phyloP scores from a whole-genome alignment of 78 protist species.

The Salpingoeca rosetta region DNA sequence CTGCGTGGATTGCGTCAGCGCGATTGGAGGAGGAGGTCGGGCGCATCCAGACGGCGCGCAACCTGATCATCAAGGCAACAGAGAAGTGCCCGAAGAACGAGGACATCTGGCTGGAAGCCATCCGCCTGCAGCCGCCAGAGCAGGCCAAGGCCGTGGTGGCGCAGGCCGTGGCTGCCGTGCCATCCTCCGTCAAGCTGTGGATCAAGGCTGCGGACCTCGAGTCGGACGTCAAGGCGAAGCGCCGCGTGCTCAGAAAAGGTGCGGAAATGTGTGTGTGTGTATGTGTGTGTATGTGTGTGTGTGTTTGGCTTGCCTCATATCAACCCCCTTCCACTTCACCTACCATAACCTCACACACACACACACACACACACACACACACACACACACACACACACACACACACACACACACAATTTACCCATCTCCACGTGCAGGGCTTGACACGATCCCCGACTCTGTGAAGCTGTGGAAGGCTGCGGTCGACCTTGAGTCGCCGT shows the following conservation, averaged over 20 bases:
- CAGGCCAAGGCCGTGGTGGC: slow-evolving; percentile 69
- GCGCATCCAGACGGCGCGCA: slow-evolving; percentile 60
- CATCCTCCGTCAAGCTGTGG: slow-evolving; percentile 84
- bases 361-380: slow-evolving; percentile 6
- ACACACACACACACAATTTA: too few relatives aligned
- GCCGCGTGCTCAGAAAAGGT: slow-evolving; percentile 63
- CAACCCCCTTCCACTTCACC: not conserved
- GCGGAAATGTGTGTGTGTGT: slow-evolving; percentile 3
- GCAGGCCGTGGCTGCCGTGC: slow-evolving; percentile 69
- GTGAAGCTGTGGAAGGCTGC: slow-evolving; percentile 89
- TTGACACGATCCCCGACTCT: slow-evolving; percentile 72
- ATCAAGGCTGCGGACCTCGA: slow-evolving; percentile 76
- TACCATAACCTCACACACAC: not conserved
- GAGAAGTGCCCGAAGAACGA: slow-evolving; percentile 61
- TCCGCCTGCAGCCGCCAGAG: slow-evolving; percentile 51
- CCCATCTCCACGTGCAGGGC: too few relatives aligned
- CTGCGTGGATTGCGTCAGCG: slow-evolving; percentile 87
- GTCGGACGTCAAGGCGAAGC: slow-evolving; percentile 42
- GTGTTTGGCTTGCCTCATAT: too few relatives aligned
- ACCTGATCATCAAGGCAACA: slow-evolving; percentile 64
- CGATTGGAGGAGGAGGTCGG: slow-evolving; percentile 83
- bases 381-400: slow-evolving; percentile 3
- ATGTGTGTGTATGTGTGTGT: not conserved
- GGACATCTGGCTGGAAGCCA: slow-evolving; percentile 90
- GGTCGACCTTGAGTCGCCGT: slow-evolving; percentile 70